Conservation (phyloP, 1,139 yeast genomes). For the Magnusiomyces fungicola region DNA sequence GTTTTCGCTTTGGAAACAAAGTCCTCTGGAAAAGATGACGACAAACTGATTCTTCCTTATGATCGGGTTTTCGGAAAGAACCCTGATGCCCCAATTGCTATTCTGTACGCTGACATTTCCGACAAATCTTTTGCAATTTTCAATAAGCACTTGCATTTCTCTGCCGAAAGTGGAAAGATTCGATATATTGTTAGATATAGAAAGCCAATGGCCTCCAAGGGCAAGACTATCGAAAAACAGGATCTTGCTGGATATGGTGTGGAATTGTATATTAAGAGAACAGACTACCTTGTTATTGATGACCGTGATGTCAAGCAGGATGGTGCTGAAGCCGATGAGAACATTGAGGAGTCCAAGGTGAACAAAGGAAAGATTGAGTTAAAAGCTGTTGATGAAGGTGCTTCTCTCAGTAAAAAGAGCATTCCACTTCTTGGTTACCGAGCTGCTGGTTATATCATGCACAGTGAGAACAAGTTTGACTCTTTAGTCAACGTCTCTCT, state of each 20-base stretch:
- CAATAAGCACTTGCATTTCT: constrained; percentile 51
- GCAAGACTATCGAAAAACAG: constrained; percentile 27
- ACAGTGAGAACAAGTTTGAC: constrained; percentile 26
- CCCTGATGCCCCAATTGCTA: constrained; percentile 36
- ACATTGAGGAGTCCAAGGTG: neutral
- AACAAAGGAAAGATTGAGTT: constrained; percentile 15
- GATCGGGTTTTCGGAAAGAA: constrained; percentile 55
- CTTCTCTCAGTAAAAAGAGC: constrained; percentile 23
- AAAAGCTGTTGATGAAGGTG: constrained; percentile 15
- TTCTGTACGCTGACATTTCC: constrained; percentile 45
- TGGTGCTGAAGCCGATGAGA: constrained; percentile 16
- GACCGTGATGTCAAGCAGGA: constrained; percentile 44
- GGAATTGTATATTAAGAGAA: constrained; percentile 51
- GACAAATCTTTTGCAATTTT: constrained; percentile 44
- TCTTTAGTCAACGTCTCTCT: constrained; percentile 29
- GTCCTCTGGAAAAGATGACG: constrained; percentile 17
- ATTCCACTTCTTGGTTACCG: constrained; percentile 29
- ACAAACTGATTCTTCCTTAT: constrained; percentile 35
- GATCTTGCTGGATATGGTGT: constrained; percentile 59
- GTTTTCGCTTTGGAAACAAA: constrained; percentile 58
- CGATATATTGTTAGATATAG: constrained; percentile 68
- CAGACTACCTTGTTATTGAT: constrained; percentile 58
- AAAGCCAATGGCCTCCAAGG: constrained; percentile 32
- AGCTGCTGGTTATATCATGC: constrained; percentile 29
- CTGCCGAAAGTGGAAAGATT: constrained; percentile 58